Percentiles rank a stretch among this genome's conserved stretches.
Evolutionary conservation across 495 filamentous ascomycete genomes (phyloP).

Genomic region (Aspergillus mulundensis): DNA sequence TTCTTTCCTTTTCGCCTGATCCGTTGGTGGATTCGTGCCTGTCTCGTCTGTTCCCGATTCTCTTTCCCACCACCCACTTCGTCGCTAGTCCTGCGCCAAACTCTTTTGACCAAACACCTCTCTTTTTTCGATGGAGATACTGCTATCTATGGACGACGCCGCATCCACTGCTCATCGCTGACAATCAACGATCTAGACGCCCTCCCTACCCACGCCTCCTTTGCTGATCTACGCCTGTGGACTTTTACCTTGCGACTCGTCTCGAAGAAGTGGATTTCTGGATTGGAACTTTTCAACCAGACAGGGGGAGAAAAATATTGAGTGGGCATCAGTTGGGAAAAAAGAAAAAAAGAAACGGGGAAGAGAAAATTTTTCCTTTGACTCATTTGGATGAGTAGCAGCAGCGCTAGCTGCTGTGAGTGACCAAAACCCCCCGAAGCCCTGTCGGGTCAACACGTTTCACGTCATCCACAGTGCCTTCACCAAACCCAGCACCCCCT

Average conservation of each 20-base stretch:
- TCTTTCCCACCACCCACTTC: slow-evolving; percentile 12
- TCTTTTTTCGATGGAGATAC: slow-evolving; percentile 27
- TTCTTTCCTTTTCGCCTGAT: slow-evolving; percentile 10
- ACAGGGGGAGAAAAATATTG: slow-evolving; percentile 9
- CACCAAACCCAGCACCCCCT: slow-evolving; percentile 15
- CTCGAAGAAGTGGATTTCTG: slow-evolving; percentile 12
- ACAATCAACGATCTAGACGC: slow-evolving; percentile 28
- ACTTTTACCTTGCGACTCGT: slow-evolving; percentile 10
- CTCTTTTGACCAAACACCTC: slow-evolving; percentile 12
- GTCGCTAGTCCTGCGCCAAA: slow-evolving; percentile 16
- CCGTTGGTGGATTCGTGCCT: slow-evolving; percentile 12
- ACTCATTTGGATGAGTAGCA: slow-evolving; percentile 25
- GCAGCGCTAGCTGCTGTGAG: slow-evolving; percentile 24
- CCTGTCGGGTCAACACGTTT: slow-evolving; percentile 31
- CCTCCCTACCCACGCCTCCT: slow-evolving; percentile 15
- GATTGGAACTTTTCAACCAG: slow-evolving; percentile 4
- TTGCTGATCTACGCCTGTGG: slow-evolving; percentile 19
- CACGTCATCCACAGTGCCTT: slow-evolving; percentile 28
- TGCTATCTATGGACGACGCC: slow-evolving; percentile 21
- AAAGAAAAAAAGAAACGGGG: slow-evolving; percentile 15
- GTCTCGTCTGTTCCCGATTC: slow-evolving; percentile 11
- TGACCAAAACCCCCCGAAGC: slow-evolving; percentile 18
- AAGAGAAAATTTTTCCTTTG: slow-evolving; percentile 20
- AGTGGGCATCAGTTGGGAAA: slow-evolving; percentile 5
- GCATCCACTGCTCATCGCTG: slow-evolving; percentile 24